These are phyloP conservation scores for Graphilbum ipis-grandicollis DNA, from an alignment of 2,329 filamentous ascomycete genomes.

Conservation along the genomic window DNA sequence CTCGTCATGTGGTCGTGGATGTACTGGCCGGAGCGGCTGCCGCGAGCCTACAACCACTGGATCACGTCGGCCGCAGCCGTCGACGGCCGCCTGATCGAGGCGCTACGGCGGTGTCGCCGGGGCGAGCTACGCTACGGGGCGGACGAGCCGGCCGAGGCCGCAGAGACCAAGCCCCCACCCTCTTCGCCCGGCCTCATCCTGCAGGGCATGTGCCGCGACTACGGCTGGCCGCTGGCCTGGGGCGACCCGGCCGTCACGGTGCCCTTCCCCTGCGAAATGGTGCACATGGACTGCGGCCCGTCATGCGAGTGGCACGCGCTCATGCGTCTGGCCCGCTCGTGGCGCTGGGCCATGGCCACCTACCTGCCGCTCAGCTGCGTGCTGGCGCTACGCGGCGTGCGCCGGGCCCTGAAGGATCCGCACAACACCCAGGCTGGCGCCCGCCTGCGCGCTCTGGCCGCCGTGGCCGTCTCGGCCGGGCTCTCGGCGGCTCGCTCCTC, in stretches of 20 bases:
- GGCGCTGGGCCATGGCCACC: slow-evolving; percentile 56
- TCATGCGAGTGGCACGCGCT: slow-evolving; percentile 61
- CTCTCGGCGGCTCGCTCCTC: slow-evolving; percentile 52
- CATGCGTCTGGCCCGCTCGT: slow-evolving; percentile 49
- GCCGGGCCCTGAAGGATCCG: background rate
- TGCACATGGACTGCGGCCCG: slow-evolving; percentile 61
- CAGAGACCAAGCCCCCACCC: background rate
- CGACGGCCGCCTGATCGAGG: slow-evolving; percentile 56
- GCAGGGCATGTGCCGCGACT: slow-evolving; percentile 54
- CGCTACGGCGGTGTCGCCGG: slow-evolving; percentile 47
- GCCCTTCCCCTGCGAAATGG: slow-evolving; percentile 68
- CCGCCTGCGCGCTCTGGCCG: slow-evolving; percentile 1
- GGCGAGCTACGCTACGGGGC: slow-evolving; percentile 54
- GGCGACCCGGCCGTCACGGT: slow-evolving; percentile 52
- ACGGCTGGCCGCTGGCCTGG: slow-evolving; percentile 49
- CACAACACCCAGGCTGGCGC: background rate
- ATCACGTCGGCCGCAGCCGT: slow-evolving; percentile 62
- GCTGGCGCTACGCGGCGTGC: slow-evolving; percentile 27
- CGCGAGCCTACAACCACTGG: slow-evolving; percentile 63
- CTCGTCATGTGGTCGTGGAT: slow-evolving; percentile 86
- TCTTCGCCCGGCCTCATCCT: slow-evolving; percentile 42
- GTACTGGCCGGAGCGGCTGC: slow-evolving; percentile 54
- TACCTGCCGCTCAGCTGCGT: slow-evolving; percentile 60
- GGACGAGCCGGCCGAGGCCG: slow-evolving; percentile 35
- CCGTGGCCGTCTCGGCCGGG: background rate